These are phyloP conservation scores for Karstenula rhodostoma DNA, from an alignment of 2,329 filamentous ascomycete genomes.

Conservation along the genomic window DNA sequence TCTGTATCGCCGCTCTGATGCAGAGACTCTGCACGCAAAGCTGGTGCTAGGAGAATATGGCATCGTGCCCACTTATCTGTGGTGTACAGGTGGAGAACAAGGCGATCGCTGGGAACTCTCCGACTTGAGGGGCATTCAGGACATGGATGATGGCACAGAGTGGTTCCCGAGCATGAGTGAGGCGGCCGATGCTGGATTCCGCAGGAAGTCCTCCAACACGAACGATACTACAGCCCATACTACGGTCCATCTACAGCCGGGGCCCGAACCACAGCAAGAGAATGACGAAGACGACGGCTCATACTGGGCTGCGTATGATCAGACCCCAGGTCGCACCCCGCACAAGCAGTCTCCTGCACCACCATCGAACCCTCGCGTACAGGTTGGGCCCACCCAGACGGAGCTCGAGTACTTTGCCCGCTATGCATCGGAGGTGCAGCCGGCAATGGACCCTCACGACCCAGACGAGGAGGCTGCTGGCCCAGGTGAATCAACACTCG, in stretches of 20 bases:
- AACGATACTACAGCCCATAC: conserved; percentile 26
- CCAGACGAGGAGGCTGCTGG: conserved; percentile 71
- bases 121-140: conserved; percentile 69
- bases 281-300: conserved; percentile 74
- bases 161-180: conserved; percentile 66
- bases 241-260: conserved; percentile 20
- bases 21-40: conserved; percentile 76
- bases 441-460: conserved; percentile 81
- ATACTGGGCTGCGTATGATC: conserved; percentile 83
- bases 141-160: conserved; percentile 64
- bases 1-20: conserved; percentile 73
- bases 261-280: conserved; percentile 21
- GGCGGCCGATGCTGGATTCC: conserved; percentile 63
- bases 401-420: conserved; percentile 80
- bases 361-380: conserved; percentile 44
- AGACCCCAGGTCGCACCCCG: conserved; percentile 62
- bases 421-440: conserved; percentile 78
- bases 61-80: conserved; percentile 72
- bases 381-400: conserved; percentile 48
- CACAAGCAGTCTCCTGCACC: conserved; percentile 70
- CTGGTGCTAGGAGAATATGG: conserved; percentile 68
- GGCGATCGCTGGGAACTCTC: conserved; percentile 76
- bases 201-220: conserved; percentile 34
- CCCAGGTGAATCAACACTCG: conserved; percentile 60
- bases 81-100: conserved; percentile 71